A percentile compares a stretch with the other conserved stretches of the same genome.
Evolutionary conservation across 805 yeast genomes (phyloP).

Genomic region (Candida sanyiensis): DNA sequence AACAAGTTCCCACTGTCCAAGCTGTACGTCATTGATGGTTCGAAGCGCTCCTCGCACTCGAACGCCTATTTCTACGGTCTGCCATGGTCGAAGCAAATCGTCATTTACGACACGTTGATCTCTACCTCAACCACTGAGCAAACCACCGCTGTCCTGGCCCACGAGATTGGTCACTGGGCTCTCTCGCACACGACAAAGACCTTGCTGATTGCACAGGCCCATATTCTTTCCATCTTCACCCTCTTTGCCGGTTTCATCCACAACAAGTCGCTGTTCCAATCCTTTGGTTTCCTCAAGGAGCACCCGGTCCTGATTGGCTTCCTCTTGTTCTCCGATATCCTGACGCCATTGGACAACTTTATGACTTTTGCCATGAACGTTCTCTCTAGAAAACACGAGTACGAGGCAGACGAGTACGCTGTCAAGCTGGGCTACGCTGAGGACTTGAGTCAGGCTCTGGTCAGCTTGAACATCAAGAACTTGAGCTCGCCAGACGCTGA

Average conservation of each 20-base stretch:
- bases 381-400: slow-evolving; percentile 82
- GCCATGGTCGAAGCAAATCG: slow-evolving; percentile 97
- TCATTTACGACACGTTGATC: slow-evolving; percentile 85
- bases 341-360: slow-evolving; percentile 70
- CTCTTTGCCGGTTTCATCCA: slow-evolving; percentile 75
- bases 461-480: slow-evolving; percentile 73
- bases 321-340: slow-evolving; percentile 67
- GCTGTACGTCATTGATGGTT: slow-evolving; percentile 91
- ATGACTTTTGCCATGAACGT: slow-evolving; percentile 62
- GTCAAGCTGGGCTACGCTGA: slow-evolving; percentile 64
- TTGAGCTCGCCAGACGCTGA: slow-evolving; percentile 85
- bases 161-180: slow-evolving; percentile 98
- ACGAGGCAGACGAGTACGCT: slow-evolving; percentile 89
- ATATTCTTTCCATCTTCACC: slow-evolving; percentile 59
- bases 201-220: slow-evolving; percentile 58
- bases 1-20: slow-evolving; percentile 84
- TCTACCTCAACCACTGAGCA: slow-evolving; percentile 70
- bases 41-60: slow-evolving; percentile 92
- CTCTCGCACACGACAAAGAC: slow-evolving; percentile 79
- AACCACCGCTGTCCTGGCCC: slow-evolving; percentile 94
- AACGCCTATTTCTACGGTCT: slow-evolving; percentile 95
- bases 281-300: slow-evolving; percentile 66
- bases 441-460: slow-evolving; percentile 65
- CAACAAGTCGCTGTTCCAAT: slow-evolving; percentile 68
- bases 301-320: slow-evolving; percentile 81